These are phyloP conservation scores for Magnusiomyces suaveolens DNA, from an alignment of 1,139 yeast species.

Conservation along the genomic window DNA sequence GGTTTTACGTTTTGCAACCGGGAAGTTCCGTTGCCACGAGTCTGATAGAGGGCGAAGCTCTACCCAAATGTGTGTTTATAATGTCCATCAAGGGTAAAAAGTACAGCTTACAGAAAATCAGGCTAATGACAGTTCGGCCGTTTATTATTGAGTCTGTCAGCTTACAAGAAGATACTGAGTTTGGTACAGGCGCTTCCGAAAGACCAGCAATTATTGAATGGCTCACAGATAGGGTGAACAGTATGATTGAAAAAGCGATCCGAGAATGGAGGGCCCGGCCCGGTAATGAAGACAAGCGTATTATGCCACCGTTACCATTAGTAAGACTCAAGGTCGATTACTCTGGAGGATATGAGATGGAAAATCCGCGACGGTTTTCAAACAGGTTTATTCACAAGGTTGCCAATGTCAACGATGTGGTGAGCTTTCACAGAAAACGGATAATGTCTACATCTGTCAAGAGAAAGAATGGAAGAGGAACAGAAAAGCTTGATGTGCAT, in stretches of 20 bases:
- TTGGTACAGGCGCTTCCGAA: slow-evolving; percentile 56
- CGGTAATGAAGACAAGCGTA: slow-evolving; percentile 21
- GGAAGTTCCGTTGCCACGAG: slow-evolving; percentile 95
- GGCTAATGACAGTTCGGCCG: slow-evolving; percentile 69
- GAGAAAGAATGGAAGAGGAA: neutral
- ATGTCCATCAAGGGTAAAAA: slow-evolving; percentile 51
- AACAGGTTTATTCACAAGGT: slow-evolving; percentile 83
- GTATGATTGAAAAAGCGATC: slow-evolving; percentile 52
- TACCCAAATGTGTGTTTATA: slow-evolving; percentile 42
- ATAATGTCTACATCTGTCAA: slow-evolving; percentile 4
- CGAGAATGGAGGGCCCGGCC: slow-evolving; percentile 38
- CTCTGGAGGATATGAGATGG: slow-evolving; percentile 83
- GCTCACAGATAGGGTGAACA: slow-evolving; percentile 50
- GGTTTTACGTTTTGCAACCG: slow-evolving; percentile 77
- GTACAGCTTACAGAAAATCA: slow-evolving; percentile 55
- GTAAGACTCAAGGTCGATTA: slow-evolving; percentile 79
- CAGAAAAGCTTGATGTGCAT: neutral
- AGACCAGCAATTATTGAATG: slow-evolving; percentile 53
- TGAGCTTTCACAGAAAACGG: slow-evolving; percentile 36
- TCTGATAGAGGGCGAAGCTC: slow-evolving; percentile 74
- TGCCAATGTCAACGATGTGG: slow-evolving; percentile 81
- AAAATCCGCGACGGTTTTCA: slow-evolving; percentile 80
- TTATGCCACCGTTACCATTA: slow-evolving; percentile 56
- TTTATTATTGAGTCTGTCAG: slow-evolving; percentile 62
- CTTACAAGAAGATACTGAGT: slow-evolving; percentile 43